Conservation (phyloP, 805 yeast species). For the Schizosaccharomyces octosporus region DNA sequence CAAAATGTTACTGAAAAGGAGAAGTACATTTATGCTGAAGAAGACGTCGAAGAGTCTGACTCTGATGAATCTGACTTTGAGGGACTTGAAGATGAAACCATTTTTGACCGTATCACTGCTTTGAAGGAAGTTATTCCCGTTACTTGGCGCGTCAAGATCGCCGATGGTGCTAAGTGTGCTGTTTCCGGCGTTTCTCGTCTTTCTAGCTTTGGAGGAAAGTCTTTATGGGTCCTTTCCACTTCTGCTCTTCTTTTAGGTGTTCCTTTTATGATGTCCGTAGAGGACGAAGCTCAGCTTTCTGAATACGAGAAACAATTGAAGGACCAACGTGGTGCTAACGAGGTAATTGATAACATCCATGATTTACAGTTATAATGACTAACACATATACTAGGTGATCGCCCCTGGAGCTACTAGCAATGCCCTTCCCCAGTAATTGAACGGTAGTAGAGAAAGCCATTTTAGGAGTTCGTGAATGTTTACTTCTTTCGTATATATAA, state of each 20-base stretch:
- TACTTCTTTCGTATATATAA: no score
- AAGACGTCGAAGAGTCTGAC: conserved; percentile 14
- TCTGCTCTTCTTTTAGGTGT: conserved; percentile 70
- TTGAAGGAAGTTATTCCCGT: conserved; percentile 83
- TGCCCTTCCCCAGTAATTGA: background rate
- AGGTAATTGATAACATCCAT: background rate
- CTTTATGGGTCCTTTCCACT: conserved; percentile 69
- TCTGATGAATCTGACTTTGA: conserved; percentile 17
- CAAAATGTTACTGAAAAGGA: background rate
- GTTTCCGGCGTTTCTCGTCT: conserved; percentile 17
- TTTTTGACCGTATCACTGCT: conserved; percentile 71
- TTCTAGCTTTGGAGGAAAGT: conserved; percentile 39
- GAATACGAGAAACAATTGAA: conserved; percentile 1
- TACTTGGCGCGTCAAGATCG: conserved; percentile 34
- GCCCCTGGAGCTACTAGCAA: conserved; percentile 1
- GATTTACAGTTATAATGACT: background rate
- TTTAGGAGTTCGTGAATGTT: no score
- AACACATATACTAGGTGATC: background rate
- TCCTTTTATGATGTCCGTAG: conserved; percentile 45
- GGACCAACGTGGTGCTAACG: conserved; percentile 3
- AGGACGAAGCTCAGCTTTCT: conserved; percentile 2
- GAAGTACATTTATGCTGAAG: conserved; percentile 4
- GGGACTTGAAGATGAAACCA: conserved; percentile 42
- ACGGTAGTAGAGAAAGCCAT: background rate
- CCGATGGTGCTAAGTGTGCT: conserved; percentile 17